Evolutionary conservation across 176 grass and related monocot species (phyloP).

Genomic region (Phragmites australis): DNA sequence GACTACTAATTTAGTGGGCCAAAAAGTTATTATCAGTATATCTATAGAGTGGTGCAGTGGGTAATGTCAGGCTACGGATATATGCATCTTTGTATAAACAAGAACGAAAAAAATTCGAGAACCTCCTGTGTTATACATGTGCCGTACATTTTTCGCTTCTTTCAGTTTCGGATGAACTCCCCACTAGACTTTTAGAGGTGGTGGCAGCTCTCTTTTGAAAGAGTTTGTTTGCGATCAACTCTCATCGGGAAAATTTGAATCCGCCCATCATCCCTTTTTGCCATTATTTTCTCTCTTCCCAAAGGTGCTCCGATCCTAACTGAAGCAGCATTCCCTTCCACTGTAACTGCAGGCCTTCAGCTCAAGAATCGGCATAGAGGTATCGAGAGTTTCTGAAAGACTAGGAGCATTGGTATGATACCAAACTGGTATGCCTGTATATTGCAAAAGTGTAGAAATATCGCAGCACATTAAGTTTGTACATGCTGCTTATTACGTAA

Average conservation of each 20-base stretch:
- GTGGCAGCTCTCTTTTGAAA: no score
- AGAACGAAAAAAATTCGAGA: background rate
- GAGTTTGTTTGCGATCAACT: background rate
- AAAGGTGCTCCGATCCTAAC: background rate
- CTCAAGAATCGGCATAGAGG: constrained; percentile 74
- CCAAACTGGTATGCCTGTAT: background rate
- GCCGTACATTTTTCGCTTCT: background rate
- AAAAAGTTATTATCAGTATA: no score
- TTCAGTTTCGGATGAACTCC: no score
- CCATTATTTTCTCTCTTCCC: background rate
- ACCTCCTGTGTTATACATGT: background rate
- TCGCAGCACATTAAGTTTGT: background rate
- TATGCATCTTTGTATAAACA: no score
- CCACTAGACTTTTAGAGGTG: background rate
- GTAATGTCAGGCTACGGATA: no score
- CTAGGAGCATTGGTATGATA: constrained; percentile 43
- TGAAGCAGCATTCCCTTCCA: background rate
- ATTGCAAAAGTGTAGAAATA: background rate
- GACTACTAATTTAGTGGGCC: no score
- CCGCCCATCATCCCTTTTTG: background rate
- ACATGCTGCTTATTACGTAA: background rate
- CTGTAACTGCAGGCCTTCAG: constrained; percentile 53
- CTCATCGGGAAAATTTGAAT: background rate
- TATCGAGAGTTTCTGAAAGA: constrained; percentile 55
- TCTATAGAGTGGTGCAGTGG: no score